phyloP scores from a whole-genome alignment of 2,329 filamentous ascomycete genomes.

The Meredithiella fracta region DNA sequence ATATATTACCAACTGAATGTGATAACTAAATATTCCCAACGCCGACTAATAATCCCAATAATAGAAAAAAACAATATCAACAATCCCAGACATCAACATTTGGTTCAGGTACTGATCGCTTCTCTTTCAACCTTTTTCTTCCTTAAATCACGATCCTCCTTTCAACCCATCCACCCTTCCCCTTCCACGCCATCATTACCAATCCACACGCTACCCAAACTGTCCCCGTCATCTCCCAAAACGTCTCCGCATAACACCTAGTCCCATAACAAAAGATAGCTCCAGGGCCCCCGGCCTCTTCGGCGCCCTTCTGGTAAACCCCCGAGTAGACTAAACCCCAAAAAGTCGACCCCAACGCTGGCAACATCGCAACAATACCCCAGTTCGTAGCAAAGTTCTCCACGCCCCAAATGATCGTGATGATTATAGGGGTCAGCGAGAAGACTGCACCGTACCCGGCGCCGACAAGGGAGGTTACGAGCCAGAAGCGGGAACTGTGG shows the following conservation, averaged over 20 bases:
- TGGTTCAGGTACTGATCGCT: background rate
- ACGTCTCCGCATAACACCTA: constrained; percentile 63
- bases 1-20: too few species aligned
- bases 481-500: constrained; percentile 64
- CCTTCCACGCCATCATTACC: constrained; percentile 70
- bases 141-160: constrained; percentile 51
- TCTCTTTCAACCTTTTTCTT: background rate
- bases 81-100: background rate
- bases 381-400: constrained; percentile 98
- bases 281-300: constrained; percentile 23
- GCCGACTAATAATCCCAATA: too few species aligned
- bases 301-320: constrained; percentile 56
- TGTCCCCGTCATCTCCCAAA: constrained; percentile 71
- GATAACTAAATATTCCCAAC: too few species aligned
- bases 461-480: constrained; percentile 70
- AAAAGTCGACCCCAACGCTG: constrained; percentile 70
- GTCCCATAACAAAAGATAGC: constrained; percentile 62
- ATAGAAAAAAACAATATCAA: too few species aligned
- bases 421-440: constrained; percentile 74
- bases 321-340: constrained; percentile 83
- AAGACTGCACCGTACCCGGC: constrained; percentile 89
- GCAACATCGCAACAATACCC: constrained; percentile 85
- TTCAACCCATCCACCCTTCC: constrained; percentile 55
- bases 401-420: constrained; percentile 95
- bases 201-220: constrained; percentile 61